These are phyloP conservation scores for Trichoderma cornu-damae DNA, from an alignment of 2,329 filamentous ascomycete species.

Conservation along the genomic window DNA sequence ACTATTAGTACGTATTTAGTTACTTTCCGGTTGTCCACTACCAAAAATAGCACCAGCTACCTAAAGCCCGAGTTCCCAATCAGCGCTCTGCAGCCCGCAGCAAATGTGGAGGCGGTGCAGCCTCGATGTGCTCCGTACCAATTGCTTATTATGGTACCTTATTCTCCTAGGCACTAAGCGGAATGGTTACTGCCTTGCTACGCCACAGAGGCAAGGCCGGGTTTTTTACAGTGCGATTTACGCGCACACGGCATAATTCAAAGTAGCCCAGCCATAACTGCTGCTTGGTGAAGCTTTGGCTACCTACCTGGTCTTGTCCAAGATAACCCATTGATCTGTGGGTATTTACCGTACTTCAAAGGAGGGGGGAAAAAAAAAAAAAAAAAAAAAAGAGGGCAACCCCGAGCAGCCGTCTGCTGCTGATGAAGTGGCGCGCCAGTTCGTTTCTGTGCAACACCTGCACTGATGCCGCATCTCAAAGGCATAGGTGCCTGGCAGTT, in stretches of 20 bases:
- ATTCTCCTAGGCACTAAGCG: background rate
- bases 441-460: background rate
- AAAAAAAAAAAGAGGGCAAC: background rate
- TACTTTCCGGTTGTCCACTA: background rate
- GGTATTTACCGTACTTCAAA: background rate
- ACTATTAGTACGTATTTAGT: no score
- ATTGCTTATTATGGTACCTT: background rate
- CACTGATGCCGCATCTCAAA: slow-evolving; percentile 15
- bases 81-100: background rate
- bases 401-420: background rate
- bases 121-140: background rate
- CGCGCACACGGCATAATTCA: no score
- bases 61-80: background rate
- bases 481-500: slow-evolving; percentile 11
- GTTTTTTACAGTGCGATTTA: background rate
- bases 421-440: background rate
- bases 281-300: background rate
- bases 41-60: slow-evolving; percentile 19
- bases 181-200: background rate
- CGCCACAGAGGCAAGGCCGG: slow-evolving; percentile 8
- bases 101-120: slow-evolving; percentile 18
- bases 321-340: background rate
- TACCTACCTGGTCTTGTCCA: background rate
- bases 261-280: no score
- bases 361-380: background rate